Conservation (phyloP, 129 eudicot species). For the Flaveria linearis region DNA sequence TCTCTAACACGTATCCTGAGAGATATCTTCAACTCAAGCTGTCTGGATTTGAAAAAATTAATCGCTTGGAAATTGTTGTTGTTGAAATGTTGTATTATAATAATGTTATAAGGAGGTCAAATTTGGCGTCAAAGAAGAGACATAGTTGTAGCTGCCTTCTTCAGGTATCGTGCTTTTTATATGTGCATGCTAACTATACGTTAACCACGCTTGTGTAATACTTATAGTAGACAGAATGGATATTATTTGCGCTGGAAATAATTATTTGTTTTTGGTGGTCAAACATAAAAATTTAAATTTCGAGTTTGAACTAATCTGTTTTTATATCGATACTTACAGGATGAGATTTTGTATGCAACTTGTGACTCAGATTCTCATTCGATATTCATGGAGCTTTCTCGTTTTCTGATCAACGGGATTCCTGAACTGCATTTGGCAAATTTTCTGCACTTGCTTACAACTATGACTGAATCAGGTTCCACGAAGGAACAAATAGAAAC, state of each 20-base stretch:
- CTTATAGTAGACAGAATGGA: background rate
- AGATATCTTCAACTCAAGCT: conserved; percentile 59
- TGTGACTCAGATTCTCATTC: conserved; percentile 61
- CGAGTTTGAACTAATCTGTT: background rate
- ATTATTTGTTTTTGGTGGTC: background rate
- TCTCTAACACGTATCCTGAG: conserved; percentile 49
- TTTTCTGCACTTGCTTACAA: conserved; percentile 74
- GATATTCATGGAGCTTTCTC: conserved; percentile 69
- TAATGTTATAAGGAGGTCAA: conserved; percentile 58
- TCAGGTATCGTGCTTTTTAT: conserved; percentile 30
- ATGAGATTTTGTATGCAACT: conserved; percentile 47
- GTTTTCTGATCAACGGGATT: conserved; percentile 48
- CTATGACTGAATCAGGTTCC: conserved; percentile 74
- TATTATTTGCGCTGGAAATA: background rate
- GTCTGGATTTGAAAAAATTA: conserved; percentile 9
- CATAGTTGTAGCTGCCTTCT: conserved; percentile 57
- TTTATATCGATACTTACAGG: conserved; percentile 21
- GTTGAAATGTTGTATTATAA: conserved; percentile 73
- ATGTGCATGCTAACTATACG: background rate
- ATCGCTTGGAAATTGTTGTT: conserved; percentile 50
- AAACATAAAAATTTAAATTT: background rate
- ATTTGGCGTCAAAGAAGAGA: conserved; percentile 57
- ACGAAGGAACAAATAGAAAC: conserved; percentile 62
- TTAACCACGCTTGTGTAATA: background rate
- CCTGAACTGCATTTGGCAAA: conserved; percentile 69